Conservation (phyloP, 495 filamentous ascomycete species). For the Neurospora sp. region DNA sequence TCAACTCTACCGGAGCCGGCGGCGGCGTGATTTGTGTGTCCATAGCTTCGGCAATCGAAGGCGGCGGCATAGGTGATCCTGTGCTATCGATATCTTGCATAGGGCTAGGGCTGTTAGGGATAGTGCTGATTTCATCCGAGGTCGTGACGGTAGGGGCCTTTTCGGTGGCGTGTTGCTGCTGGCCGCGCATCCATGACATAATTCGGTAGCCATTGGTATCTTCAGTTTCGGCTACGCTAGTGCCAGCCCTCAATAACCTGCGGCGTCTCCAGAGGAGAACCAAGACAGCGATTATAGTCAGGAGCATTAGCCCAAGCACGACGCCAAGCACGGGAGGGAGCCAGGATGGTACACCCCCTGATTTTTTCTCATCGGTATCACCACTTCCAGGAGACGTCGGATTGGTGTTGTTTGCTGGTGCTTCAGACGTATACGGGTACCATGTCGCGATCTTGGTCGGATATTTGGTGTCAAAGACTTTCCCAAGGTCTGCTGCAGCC, state of each 20-base stretch:
- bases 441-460: slow-evolving; percentile 44
- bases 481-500: slow-evolving; percentile 37
- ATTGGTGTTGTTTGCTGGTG: slow-evolving; percentile 18
- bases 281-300: slow-evolving; percentile 41
- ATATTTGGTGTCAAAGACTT: slow-evolving; percentile 49
- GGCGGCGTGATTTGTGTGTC: slow-evolving; percentile 18
- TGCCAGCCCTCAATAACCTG: slow-evolving; percentile 22
- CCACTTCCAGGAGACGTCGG: not conserved
- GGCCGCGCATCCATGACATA: slow-evolving; percentile 34
- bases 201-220: slow-evolving; percentile 32
- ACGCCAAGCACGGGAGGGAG: slow-evolving; percentile 58
- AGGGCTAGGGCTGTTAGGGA: slow-evolving; percentile 8
- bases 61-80: slow-evolving; percentile 5
- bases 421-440: slow-evolving; percentile 47
- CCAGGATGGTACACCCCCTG: slow-evolving; percentile 46
- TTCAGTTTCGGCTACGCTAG: slow-evolving; percentile 35
- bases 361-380: not conserved
- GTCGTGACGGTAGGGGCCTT: slow-evolving; percentile 40
- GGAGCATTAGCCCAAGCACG: slow-evolving; percentile 50
- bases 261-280: slow-evolving; percentile 48
- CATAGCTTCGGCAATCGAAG: slow-evolving; percentile 27
- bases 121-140: slow-evolving; percentile 29
- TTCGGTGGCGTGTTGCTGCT: slow-evolving; percentile 14
- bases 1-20: slow-evolving; percentile 28
- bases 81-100: slow-evolving; percentile 18